Percentiles rank a stretch among this genome's conserved stretches.
phyloP scores from a whole-genome alignment of 768 basidiomycete species.

The Boletus pseudo-olivaceus region DNA sequence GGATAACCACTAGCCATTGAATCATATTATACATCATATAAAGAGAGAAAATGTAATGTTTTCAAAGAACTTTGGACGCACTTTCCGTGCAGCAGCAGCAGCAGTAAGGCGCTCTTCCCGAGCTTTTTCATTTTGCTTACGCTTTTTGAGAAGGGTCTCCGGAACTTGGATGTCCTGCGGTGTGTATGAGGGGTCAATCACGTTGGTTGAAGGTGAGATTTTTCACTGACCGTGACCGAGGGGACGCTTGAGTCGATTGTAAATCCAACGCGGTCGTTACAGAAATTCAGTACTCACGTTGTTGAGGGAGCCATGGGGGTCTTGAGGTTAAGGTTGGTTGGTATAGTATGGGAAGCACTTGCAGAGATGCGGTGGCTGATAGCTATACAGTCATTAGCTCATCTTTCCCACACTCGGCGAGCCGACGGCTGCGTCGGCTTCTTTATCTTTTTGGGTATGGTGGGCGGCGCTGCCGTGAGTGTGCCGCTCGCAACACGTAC shows the following conservation, averaged over 20 bases:
- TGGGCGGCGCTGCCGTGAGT: neutral
- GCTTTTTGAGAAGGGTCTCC: conserved; percentile 99
- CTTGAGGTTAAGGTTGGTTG: conserved; percentile 39
- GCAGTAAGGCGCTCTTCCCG: conserved; percentile 89
- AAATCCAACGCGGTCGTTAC: neutral
- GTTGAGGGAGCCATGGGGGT: conserved; percentile 48
- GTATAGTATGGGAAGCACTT: conserved; percentile 16
- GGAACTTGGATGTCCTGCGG: conserved; percentile 89
- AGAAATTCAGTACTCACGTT: conserved; percentile 40
- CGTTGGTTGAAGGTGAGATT: neutral
- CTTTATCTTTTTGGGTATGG: neutral
- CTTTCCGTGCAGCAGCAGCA: conserved; percentile 84
- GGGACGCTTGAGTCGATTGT: conserved; percentile 36
- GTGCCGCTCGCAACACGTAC: neutral
- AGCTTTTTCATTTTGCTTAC: conserved; percentile 96
- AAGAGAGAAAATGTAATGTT: conserved; percentile 20
- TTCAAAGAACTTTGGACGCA: conserved; percentile 36
- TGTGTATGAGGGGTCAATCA: conserved; percentile 9
- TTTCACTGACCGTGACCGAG: conserved; percentile 41
- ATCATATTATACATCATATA: conserved; percentile 83
- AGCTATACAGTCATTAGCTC: conserved; percentile 36
- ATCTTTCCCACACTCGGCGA: conserved; percentile 24
- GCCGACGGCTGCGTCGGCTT: neutral
- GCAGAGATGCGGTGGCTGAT: conserved; percentile 34
- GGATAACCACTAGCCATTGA: conserved; percentile 73